These are phyloP conservation scores for Geotrichum bryndzae DNA, from an alignment of 1,139 yeast species.

Conservation along the genomic window DNA sequence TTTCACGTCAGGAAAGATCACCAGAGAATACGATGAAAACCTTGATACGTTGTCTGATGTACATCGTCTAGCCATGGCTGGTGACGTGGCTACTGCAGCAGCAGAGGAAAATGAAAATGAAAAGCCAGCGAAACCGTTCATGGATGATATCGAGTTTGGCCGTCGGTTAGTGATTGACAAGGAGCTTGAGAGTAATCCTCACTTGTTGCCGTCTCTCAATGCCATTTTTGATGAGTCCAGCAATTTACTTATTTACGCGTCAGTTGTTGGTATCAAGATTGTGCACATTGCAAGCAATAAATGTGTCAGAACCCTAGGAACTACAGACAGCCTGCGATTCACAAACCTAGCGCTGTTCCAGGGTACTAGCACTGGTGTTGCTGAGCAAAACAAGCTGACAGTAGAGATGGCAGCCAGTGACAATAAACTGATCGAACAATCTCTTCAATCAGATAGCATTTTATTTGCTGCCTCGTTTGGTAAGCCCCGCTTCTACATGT, in stretches of 20 bases:
- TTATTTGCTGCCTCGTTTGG: slow-evolving; percentile 36
- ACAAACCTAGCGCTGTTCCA: slow-evolving; percentile 32
- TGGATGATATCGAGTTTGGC: slow-evolving; percentile 32
- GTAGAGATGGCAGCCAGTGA: slow-evolving; percentile 39
- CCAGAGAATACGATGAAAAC: slow-evolving; percentile 36
- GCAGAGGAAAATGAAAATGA: not conserved
- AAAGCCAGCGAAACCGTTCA: not conserved
- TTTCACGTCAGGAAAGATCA: slow-evolving; percentile 37
- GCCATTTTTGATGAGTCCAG: slow-evolving; percentile 37
- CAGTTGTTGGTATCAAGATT: slow-evolving; percentile 37
- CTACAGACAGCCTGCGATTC: slow-evolving; percentile 34
- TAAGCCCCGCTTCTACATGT: slow-evolving; percentile 36
- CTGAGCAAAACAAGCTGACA: slow-evolving; percentile 27
- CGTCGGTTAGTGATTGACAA: slow-evolving; percentile 32
- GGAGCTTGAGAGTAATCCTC: slow-evolving; percentile 23
- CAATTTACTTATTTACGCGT: slow-evolving; percentile 36
- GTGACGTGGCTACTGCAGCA: slow-evolving; percentile 14
- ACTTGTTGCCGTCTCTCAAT: slow-evolving; percentile 18
- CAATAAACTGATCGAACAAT: slow-evolving; percentile 38
- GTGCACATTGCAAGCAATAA: slow-evolving; percentile 34
- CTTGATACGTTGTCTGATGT: slow-evolving; percentile 27
- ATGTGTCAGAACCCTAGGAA: slow-evolving; percentile 34
- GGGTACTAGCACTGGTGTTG: slow-evolving; percentile 27
- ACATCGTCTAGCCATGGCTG: slow-evolving; percentile 29
- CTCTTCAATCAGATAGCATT: slow-evolving; percentile 35